Conservation (phyloP, 352 stramenopile species). For the Phytophthora capsici region DNA sequence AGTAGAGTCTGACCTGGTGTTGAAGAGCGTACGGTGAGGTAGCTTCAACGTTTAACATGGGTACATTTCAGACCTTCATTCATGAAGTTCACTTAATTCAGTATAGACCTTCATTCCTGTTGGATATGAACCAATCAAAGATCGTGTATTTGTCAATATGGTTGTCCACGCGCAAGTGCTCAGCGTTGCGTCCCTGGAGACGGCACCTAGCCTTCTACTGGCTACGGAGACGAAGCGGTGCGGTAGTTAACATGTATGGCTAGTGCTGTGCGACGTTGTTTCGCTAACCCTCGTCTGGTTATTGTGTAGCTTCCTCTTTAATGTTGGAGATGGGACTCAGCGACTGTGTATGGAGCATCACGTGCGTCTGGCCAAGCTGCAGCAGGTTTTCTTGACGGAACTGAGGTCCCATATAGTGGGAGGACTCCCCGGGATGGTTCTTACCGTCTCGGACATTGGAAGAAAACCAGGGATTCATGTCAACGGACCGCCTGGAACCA, state of each 20-base stretch:
- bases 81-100: too few relatives aligned
- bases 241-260: not conserved
- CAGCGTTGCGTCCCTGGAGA: conserved; percentile 78
- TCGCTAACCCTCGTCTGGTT: conserved; percentile 10
- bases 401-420: conserved; percentile 80
- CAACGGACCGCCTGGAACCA: conserved; percentile 72
- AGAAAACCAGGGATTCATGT: conserved; percentile 84
- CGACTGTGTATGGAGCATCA: conserved; percentile 93
- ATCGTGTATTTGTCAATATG: conserved; percentile 43
- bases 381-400: conserved; percentile 88
- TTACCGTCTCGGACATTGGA: conserved; percentile 89
- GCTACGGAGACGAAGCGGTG: conserved; percentile 71
- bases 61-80: too few relatives aligned
- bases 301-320: conserved; percentile 83
- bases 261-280: conserved; percentile 4
- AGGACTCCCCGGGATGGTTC: conserved; percentile 86
- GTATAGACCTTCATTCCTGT: not conserved
- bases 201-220: conserved; percentile 73
- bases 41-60: too few relatives aligned
- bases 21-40: too few relatives aligned
- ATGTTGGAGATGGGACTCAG: conserved; percentile 90
- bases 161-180: conserved; percentile 81
- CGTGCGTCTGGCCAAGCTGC: conserved; percentile 84
- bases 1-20: conserved; percentile 8
- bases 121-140: not conserved